These are phyloP conservation scores for Cucurbita pepo DNA, from an alignment of 306 rosid species.

Conservation along the genomic window DNA sequence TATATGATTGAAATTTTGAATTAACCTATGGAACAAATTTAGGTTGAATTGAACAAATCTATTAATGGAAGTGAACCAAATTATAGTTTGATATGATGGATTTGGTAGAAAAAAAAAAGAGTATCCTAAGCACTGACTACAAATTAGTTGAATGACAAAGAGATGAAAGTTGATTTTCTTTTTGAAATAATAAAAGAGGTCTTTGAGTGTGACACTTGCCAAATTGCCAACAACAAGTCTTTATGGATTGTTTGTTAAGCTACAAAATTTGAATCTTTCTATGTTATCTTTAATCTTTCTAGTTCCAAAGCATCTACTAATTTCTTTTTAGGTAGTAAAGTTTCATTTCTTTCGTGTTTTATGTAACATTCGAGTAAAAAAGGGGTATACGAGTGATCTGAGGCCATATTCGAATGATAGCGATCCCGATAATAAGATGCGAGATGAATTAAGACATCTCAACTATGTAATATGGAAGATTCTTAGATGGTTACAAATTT, in stretches of 20 bases:
- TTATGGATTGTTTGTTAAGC: neutral
- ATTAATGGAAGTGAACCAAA: neutral
- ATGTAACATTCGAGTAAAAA: too few species aligned
- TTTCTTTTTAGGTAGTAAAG: too few species aligned
- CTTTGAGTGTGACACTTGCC: neutral
- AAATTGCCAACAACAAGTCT: neutral
- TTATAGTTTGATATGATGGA: neutral
- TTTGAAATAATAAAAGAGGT: neutral
- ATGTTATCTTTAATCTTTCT: neutral
- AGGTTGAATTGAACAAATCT: neutral
- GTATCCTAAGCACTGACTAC: neutral
- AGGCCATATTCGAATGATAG: too few species aligned
- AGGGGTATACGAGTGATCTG: too few species aligned
- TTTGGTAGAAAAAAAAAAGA: neutral
- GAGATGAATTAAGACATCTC: too few species aligned
- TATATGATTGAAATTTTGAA: neutral
- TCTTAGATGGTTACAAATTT: too few species aligned
- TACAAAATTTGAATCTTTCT: neutral
- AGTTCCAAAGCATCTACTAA: too few species aligned
- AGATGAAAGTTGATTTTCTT: neutral
- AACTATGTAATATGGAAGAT: too few species aligned
- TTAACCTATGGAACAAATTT: neutral
- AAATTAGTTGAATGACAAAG: neutral
- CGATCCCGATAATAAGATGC: too few species aligned
- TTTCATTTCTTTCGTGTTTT: too few species aligned